Evolutionary conservation across 768 basidiomycete genomes (phyloP), one percentile per base, ranked within the genome.

Genomic region (Leccinum disarticulatum): DNA sequence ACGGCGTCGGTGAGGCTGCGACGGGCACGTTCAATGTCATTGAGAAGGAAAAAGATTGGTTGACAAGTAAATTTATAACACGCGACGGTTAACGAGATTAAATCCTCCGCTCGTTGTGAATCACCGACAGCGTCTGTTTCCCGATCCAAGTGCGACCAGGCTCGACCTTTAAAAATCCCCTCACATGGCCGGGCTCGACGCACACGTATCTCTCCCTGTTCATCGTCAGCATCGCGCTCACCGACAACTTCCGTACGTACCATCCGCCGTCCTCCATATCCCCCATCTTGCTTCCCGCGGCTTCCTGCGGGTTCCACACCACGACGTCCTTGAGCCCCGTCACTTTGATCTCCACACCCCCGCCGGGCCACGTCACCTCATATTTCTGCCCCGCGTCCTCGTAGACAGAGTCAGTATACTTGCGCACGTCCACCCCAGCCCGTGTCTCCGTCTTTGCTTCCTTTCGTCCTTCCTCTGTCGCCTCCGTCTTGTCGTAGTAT

Each of bases 221-320:
- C 7, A 9, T 14, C 25, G 19, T 66, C 25, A 67, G 60, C 17
- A 60, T 56, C 49, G 25, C 9, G n/a, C 55, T 22, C 50, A 47
- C 28, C 36, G 53, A 33, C 31, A 53, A 50, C 33, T 55, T 13
- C 3, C 31, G 22, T 46, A 30, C 84, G 62, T 70, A 94, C 92
- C 92, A 95, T 71, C 95, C 96, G 0, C 82, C 81, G 6, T 82
- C 80, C 69, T 98, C 93, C 93, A 99, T 93, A 70, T 99, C 96
- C 13, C 73, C 85, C 9, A 98, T 89, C 67, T 84, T 87, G 25
- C 78, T 76, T 0, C 93, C 93, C 13, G 73, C 79, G 60, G 81
- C 84, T 33, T 77, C 79, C 66, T 86, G 86, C 7, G 97, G 96
- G 77, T 99, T 98, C 96, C 97, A 98, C 43, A 96, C 77, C n/a